These are phyloP conservation scores for Pseudogymnoascus sp. DNA, from an alignment of 2,329 filamentous ascomycete species.

Conservation along the genomic window DNA sequence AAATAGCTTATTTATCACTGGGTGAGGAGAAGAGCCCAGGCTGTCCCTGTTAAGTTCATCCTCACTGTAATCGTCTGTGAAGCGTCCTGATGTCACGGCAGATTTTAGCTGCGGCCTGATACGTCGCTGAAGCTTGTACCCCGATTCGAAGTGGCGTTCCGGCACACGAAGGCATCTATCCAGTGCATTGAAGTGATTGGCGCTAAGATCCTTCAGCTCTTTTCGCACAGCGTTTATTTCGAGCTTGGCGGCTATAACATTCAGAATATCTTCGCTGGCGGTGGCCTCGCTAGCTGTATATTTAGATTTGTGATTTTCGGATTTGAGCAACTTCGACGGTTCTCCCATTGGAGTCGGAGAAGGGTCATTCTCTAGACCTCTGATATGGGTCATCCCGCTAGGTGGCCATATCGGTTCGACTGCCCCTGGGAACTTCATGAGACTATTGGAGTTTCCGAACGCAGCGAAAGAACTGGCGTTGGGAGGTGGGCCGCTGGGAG, in stretches of 20 bases:
- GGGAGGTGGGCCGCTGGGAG: conserved; percentile 15
- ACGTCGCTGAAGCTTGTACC: conserved; percentile 43
- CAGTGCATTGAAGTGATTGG: conserved; percentile 34
- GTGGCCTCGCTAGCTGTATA: conserved; percentile 22
- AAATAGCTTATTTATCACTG: conserved; percentile 54
- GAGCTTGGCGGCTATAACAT: conserved; percentile 14
- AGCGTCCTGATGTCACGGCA: conserved; percentile 6
- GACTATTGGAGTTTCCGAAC: conserved; percentile 18
- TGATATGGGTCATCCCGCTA: conserved; percentile 56
- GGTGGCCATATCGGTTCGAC: conserved; percentile 66
- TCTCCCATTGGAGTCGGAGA: background rate
- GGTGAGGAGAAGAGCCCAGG: conserved; percentile 36
- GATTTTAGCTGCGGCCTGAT: conserved; percentile 40
- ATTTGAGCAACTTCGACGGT: background rate
- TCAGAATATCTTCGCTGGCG: conserved; percentile 23
- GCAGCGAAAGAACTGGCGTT: background rate
- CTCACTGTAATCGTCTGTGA: conserved; percentile 25
- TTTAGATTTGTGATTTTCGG: conserved; percentile 24
- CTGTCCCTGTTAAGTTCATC: conserved; percentile 31
- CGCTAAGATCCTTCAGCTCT: conserved; percentile 18
- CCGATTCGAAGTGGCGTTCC: conserved; percentile 50
- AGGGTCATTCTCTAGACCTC: conserved; percentile 32
- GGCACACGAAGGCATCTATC: conserved; percentile 48
- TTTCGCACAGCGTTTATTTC: conserved; percentile 1
- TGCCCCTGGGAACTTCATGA: conserved; percentile 57